phyloP scores from a whole-genome alignment of 345 rosid species.

The Salix arbutifolia region DNA sequence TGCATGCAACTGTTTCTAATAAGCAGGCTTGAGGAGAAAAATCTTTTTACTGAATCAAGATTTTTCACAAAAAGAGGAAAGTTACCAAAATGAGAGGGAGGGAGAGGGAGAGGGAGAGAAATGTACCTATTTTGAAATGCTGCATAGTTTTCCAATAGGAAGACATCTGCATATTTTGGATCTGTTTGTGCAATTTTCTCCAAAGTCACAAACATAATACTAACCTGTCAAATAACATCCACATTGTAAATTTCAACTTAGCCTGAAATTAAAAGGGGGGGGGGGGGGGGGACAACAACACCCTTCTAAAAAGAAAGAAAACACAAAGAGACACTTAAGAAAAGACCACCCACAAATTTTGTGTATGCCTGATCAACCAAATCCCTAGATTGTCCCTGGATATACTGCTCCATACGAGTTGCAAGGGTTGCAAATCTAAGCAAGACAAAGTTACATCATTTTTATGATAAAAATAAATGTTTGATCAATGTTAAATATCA shows the following conservation, averaged over 20 bases:
- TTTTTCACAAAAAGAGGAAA: not conserved
- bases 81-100: not conserved
- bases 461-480: constrained; percentile 3
- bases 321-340: not conserved
- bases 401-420: constrained; percentile 99
- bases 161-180: constrained; percentile 84
- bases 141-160: constrained; percentile 94
- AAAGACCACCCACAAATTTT: constrained; percentile 69
- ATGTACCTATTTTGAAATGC: constrained; percentile 91
- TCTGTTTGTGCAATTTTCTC: constrained; percentile 95
- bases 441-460: constrained; percentile 5
- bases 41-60: not conserved
- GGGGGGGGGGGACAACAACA: not conserved
- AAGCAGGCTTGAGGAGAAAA: constrained; percentile 18
- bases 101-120: not conserved
- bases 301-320: not conserved
- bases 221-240: constrained; percentile 57
- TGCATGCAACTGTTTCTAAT: constrained; percentile 40
- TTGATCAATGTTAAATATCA: not conserved
- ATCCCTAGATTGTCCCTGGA: constrained; percentile 96
- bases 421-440: constrained; percentile 93
- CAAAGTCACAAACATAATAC: constrained; percentile 87
- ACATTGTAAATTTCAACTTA: constrained; percentile 1
- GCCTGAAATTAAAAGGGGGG: not conserved
- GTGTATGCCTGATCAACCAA: constrained; percentile 96